Evolutionary conservation across 345 rosid species (phyloP).

Genomic region (Eutrema japonicum): DNA sequence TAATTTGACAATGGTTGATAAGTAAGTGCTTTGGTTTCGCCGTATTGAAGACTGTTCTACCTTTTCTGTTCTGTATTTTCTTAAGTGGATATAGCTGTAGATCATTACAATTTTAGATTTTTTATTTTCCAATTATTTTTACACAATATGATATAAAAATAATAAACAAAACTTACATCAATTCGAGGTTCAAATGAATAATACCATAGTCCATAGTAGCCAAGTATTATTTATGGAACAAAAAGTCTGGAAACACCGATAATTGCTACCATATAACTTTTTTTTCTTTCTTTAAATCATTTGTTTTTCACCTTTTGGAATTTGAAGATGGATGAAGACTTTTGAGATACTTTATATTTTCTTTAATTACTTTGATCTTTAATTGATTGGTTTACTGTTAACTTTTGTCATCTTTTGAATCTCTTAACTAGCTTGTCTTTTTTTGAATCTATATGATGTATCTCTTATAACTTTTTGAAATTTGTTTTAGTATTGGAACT

Average conservation of each 20-base stretch:
- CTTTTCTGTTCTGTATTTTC: too few relatives aligned
- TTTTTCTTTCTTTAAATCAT: neutral
- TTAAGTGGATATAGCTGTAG: neutral
- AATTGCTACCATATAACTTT: neutral
- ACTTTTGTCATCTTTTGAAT: constrained; percentile 24
- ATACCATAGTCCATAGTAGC: neutral
- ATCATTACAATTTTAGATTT: neutral
- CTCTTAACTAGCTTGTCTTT: neutral
- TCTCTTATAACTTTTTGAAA: neutral
- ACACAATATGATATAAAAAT: too few relatives aligned
- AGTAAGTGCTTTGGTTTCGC: neutral
- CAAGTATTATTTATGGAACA: neutral
- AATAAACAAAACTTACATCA: neutral
- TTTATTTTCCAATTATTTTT: neutral
- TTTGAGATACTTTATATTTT: constrained; percentile 21
- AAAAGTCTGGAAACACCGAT: neutral
- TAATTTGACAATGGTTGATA: neutral
- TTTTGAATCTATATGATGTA: constrained; percentile 9
- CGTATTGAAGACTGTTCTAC: neutral
- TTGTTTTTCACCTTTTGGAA: constrained; percentile 22
- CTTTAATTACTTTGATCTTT: constrained; percentile 25
- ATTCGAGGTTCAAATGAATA: neutral
- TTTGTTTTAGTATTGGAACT: neutral
- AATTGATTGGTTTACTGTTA: constrained; percentile 21
- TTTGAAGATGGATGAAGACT: constrained; percentile 31